Evolutionary conservation across 192 early-diverging fungal genomes (phyloP).

Genomic region (Backusella parvicylindrica): DNA sequence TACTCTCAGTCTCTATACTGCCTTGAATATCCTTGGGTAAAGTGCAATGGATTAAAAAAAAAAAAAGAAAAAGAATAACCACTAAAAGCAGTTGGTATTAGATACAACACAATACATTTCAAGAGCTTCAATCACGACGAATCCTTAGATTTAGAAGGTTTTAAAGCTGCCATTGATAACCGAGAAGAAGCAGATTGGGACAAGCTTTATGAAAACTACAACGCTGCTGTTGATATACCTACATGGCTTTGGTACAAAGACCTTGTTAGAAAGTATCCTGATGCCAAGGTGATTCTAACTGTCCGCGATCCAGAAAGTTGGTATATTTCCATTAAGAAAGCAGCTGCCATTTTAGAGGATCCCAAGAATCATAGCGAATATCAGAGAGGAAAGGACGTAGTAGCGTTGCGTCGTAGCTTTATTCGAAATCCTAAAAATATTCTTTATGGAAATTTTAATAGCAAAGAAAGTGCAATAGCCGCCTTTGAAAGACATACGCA

Average conservation of each 20-base stretch:
- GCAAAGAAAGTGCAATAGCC: neutral
- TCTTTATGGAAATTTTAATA: neutral
- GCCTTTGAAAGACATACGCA: conserved; percentile 6
- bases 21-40: neutral
- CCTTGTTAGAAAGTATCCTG: conserved; percentile 22
- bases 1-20: neutral
- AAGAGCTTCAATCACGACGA: neutral
- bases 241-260: conserved; percentile 17
- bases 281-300: conserved; percentile 29
- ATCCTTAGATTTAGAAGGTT: neutral
- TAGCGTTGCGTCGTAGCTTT: neutral
- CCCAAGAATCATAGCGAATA: neutral
- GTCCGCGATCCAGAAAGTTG: conserved; percentile 17
- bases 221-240: conserved; percentile 16
- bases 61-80: neutral
- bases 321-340: conserved; percentile 12
- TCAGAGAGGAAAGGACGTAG: neutral
- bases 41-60: neutral
- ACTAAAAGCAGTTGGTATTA: neutral
- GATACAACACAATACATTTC: neutral
- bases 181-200: conserved; percentile 2
- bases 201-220: neutral
- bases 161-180: neutral
- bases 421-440: neutral
- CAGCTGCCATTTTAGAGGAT: neutral